Conservation (phyloP, 2,329 filamentous ascomycete genomes). For the Fusarium praegraminearum region DNA sequence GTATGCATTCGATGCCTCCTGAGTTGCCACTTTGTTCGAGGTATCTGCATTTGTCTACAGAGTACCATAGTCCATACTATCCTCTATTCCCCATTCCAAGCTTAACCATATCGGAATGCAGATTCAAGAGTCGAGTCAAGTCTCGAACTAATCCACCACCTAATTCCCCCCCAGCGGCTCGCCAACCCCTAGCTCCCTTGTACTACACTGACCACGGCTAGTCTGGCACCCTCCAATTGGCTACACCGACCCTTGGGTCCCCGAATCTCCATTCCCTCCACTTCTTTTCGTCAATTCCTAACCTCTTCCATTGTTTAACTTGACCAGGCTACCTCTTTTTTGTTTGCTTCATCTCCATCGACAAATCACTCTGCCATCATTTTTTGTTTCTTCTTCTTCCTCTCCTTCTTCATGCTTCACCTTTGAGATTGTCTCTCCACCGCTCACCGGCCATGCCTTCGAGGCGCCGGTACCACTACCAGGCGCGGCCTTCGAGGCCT, state of each 20-base stretch:
- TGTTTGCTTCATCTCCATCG: constrained; percentile 3
- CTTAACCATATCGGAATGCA: constrained; percentile 36
- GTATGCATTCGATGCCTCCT: neutral
- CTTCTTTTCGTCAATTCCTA: constrained; percentile 30
- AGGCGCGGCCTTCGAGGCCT: constrained; percentile 23
- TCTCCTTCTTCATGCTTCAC: constrained; percentile 18
- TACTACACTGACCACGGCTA: constrained; percentile 6
- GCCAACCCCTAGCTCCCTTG: constrained; percentile 27
- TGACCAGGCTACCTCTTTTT: constrained; percentile 2
- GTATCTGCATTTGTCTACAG: too few relatives aligned
- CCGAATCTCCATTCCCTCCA: constrained; percentile 23
- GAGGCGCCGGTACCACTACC: constrained; percentile 24
- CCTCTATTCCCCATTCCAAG: neutral
- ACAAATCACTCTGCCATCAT: neutral
- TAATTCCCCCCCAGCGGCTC: constrained; percentile 7
- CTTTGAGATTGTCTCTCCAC: neutral
- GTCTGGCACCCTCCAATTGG: constrained; percentile 16
- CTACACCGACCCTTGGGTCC: neutral
- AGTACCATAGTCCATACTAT: too few relatives aligned
- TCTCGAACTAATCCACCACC: constrained; percentile 10
- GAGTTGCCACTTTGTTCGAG: neutral
- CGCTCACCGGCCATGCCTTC: constrained; percentile 32
- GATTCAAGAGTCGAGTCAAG: constrained; percentile 2
- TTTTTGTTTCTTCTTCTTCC: neutral
- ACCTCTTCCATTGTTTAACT: constrained; percentile 12